Evolutionary conservation across 2,329 filamentous ascomycete genomes (phyloP).

Genomic region (Fusarium pininemorale): DNA sequence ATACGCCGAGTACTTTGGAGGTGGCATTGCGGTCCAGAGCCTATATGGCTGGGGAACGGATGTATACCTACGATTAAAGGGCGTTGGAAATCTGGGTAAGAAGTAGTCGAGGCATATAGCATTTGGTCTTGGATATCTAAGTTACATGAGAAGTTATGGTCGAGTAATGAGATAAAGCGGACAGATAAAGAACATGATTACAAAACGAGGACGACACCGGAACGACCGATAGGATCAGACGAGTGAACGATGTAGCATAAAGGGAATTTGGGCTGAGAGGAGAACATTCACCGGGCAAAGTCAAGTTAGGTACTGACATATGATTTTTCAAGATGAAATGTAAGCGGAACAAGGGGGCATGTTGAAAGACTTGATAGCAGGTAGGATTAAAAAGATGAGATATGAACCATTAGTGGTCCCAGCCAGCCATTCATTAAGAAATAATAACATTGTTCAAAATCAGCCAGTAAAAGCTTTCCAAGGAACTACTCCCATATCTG

Average conservation of each 20-base stretch:
- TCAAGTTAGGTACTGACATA: neutral
- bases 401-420: constrained; percentile 18
- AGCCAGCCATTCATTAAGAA: constrained; percentile 35
- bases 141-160: neutral
- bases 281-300: neutral
- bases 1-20: constrained; percentile 98
- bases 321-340: neutral
- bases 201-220: neutral
- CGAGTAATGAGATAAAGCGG: neutral
- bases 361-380: neutral
- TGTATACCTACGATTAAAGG: constrained; percentile 72
- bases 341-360: neutral
- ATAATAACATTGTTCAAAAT: constrained; percentile 36
- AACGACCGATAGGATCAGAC: neutral
- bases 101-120: constrained; percentile 11
- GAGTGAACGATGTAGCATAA: neutral
- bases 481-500: constrained; percentile 38
- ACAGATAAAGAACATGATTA: neutral
- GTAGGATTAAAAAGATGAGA: constrained; percentile 22
- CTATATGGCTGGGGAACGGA: constrained; percentile 90
- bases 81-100: constrained; percentile 64
- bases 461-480: constrained; percentile 34
- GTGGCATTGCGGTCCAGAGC: constrained; percentile 94
- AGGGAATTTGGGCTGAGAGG: neutral
- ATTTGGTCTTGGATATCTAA: neutral